phyloP scores from a whole-genome alignment of 2,329 filamentous ascomycete genomes.

The Annulohypoxylon truncatum region DNA sequence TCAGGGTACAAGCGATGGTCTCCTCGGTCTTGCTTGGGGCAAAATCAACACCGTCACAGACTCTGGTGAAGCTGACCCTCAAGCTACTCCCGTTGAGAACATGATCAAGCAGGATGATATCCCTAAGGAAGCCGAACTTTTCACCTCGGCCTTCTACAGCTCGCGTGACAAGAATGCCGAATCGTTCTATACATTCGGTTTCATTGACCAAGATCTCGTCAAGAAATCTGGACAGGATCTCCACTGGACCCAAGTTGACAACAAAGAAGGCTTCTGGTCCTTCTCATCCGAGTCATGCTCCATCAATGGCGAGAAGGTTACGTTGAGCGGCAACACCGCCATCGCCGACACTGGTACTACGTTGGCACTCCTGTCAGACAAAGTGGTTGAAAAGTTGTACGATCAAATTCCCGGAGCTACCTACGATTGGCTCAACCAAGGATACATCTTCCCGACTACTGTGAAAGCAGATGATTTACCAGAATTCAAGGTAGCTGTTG shows the following conservation, averaged over 20 bases:
- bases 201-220: conserved; percentile 73
- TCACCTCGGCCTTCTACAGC: conserved; percentile 72
- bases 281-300: conserved; percentile 68
- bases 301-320: conserved; percentile 66
- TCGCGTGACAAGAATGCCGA: conserved; percentile 62
- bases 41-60: conserved; percentile 70
- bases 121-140: conserved; percentile 65
- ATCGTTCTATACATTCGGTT: conserved; percentile 80
- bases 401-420: conserved; percentile 69
- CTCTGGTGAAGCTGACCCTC: conserved; percentile 57
- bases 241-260: conserved; percentile 71
- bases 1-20: conserved; percentile 68
- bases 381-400: conserved; percentile 71
- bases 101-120: conserved; percentile 67
- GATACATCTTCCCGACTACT: conserved; percentile 70
- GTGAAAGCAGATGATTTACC: conserved; percentile 67
- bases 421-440: conserved; percentile 68
- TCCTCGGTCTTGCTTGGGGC: conserved; percentile 74
- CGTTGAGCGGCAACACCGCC: conserved; percentile 68
- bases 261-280: conserved; percentile 75
- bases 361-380: conserved; percentile 72
- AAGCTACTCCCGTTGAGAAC: conserved; percentile 74
- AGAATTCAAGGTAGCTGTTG: conserved; percentile 71
- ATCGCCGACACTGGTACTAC: conserved; percentile 80
- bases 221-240: conserved; percentile 64